A percentile compares a stretch with the other conserved stretches of the same genome.
Evolutionary conservation across 129 eudicot genomes (phyloP).

Genomic region (Flaveria robusta): DNA sequence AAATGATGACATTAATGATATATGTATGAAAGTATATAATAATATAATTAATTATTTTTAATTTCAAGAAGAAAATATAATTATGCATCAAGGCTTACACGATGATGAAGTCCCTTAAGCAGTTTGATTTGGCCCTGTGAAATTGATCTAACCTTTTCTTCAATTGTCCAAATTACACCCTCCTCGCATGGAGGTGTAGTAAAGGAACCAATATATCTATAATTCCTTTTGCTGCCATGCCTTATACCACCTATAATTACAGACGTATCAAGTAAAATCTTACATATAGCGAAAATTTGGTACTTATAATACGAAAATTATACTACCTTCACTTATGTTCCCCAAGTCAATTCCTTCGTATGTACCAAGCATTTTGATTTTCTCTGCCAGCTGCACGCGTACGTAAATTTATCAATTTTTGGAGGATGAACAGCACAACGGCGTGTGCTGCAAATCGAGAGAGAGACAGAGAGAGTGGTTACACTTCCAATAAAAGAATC

Average conservation of each 20-base stretch:
- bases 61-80: not conserved
- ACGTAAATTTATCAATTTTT: not conserved
- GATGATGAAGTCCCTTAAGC: slow-evolving; percentile 40
- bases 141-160: slow-evolving; percentile 39
- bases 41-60: not conserved
- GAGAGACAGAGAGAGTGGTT: not conserved
- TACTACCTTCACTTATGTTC: slow-evolving; percentile 35
- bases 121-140: slow-evolving; percentile 48
- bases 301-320: not conserved
- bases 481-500: slow-evolving; percentile 51
- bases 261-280: too few species aligned
- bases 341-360: slow-evolving; percentile 28
- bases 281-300: too few species aligned
- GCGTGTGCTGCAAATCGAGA: too few species aligned
- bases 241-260: slow-evolving; percentile 19
- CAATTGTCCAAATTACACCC: slow-evolving; percentile 58
- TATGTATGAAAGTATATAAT: not conserved
- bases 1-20: not conserved
- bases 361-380: slow-evolving; percentile 2
- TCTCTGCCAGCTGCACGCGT: slow-evolving; percentile 27
- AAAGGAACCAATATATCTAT: slow-evolving; percentile 62
- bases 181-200: slow-evolving; percentile 69
- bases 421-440: not conserved
- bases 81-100: slow-evolving; percentile 27
- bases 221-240: slow-evolving; percentile 43